Evolutionary conservation across 257 asterid species (phyloP).

Genomic region (Solanum raphanifolium): DNA sequence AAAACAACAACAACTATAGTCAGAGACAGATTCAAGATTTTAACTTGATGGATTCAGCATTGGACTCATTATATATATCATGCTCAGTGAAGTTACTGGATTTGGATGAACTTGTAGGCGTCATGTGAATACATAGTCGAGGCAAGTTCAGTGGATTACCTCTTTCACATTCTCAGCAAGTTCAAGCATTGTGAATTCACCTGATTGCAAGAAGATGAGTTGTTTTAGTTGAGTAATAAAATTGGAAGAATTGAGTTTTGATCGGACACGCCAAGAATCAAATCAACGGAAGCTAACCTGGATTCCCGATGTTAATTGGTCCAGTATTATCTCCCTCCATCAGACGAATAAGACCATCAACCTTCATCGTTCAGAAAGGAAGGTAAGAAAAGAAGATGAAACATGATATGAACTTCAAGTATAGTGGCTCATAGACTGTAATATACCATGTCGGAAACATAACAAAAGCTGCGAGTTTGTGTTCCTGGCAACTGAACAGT

Average conservation of each 20-base stretch:
- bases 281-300: slow-evolving; percentile 36
- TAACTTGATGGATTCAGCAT: not conserved
- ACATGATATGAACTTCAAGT: not conserved
- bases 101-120: not conserved
- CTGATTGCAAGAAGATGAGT: slow-evolving; percentile 22
- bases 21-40: not conserved
- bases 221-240: not conserved
- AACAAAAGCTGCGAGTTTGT: slow-evolving; percentile 95
- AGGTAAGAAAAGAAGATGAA: not conserved
- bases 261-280: not conserved
- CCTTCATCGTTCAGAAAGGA: slow-evolving; percentile 26
- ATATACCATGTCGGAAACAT: slow-evolving; percentile 83
- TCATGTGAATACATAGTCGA: not conserved
- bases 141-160: slow-evolving; percentile 25
- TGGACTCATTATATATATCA: not conserved
- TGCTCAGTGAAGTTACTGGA: not conserved
- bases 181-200: slow-evolving; percentile 94
- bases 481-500: slow-evolving; percentile 98
- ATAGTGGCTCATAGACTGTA: not conserved
- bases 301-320: slow-evolving; percentile 94
- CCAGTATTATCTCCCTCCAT: slow-evolving; percentile 87
- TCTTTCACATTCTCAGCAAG: slow-evolving; percentile 92
- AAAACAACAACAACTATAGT: not conserved
- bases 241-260: not conserved
- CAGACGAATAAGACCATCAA: slow-evolving; percentile 82